Evolutionary conservation across 2,329 filamentous ascomycete genomes (phyloP), one percentile per base, ranked within the genome.

Genomic region (Phaeosphaeria sp.): DNA sequence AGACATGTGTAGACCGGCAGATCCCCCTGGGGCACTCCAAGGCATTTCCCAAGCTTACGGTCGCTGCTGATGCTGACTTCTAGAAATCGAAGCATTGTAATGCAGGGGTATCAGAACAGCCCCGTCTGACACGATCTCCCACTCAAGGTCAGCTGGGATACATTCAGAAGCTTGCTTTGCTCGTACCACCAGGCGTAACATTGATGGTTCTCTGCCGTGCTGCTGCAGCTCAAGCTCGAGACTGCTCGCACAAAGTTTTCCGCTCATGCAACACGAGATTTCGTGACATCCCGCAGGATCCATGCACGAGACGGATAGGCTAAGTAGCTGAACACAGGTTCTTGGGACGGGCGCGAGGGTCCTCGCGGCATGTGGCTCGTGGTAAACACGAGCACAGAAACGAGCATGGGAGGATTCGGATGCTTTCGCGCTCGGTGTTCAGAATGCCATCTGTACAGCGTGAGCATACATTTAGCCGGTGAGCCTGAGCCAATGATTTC

Each of bases 131-230:
- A 53, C 51, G 47, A 22, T 48, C 18, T 57, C 48, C 24, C 45
- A 46, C 22, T 18, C 18, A 50, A 21, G 42, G 47, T 65, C 56
- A 66, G 61, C 62, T 58, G 24, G 30, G 40, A 57, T 48, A 60
- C 45, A 18, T 56, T 39, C 51, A 56, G 8, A 44, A 43, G 18
- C 33, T 22, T 36, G 33, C 24, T 46, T 44, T 21, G 40, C 45
- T 52, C n/a, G 54, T 45, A 40, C 21, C 22, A 48, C 47, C 45
- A 27, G 54, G 24, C 20, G 51, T 20, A 21, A 39, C 40, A 33
- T 42, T 25, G 44, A 43, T 9, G 20, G 21, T 36, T 13, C 21
- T 15, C 2, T 42, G 33, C 13, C 15, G 48, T 50, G 48, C 17
- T 7, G 5, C 21, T 18, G 15, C 15, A 17, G 24, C 27, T n/a